A percentile compares a stretch with the other conserved stretches of the same genome.
phyloP scores from a whole-genome alignment of 257 asterid genomes.

The Fraxinus pennsylvanica region DNA sequence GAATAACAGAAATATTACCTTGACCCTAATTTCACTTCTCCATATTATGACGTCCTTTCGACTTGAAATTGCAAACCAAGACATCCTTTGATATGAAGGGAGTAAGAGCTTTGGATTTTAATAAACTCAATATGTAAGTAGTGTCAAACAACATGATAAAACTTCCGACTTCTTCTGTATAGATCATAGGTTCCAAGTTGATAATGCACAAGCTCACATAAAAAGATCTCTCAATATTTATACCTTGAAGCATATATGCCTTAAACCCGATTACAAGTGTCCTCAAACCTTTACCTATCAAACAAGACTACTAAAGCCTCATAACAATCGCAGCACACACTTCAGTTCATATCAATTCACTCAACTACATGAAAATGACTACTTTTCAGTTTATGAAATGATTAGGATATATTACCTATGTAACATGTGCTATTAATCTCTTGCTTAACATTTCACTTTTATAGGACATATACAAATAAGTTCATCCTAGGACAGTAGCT shows the following conservation, averaged over 20 bases:
- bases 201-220: not conserved
- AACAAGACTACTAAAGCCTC: not conserved
- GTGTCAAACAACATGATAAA: not conserved
- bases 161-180: not conserved
- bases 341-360: not conserved
- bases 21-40: no score
- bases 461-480: not conserved
- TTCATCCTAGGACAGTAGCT: not conserved
- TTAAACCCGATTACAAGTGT: not conserved
- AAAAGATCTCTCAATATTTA: not conserved
- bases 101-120: not conserved
- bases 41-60: not conserved
- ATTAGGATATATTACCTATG: not conserved
- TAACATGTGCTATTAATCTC: not conserved
- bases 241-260: not conserved
- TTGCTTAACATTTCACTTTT: not conserved
- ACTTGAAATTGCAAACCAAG: not conserved
- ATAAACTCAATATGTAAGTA: not conserved
- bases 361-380: not conserved
- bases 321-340: not conserved
- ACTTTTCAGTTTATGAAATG: not conserved
- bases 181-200: not conserved
- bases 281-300: not conserved
- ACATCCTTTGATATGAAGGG: not conserved
- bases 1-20: no score